Evolutionary conservation across 192 early-diverging fungal genomes (phyloP), one percentile per base, ranked within the genome.

Genomic region (Coemansia furcata): DNA sequence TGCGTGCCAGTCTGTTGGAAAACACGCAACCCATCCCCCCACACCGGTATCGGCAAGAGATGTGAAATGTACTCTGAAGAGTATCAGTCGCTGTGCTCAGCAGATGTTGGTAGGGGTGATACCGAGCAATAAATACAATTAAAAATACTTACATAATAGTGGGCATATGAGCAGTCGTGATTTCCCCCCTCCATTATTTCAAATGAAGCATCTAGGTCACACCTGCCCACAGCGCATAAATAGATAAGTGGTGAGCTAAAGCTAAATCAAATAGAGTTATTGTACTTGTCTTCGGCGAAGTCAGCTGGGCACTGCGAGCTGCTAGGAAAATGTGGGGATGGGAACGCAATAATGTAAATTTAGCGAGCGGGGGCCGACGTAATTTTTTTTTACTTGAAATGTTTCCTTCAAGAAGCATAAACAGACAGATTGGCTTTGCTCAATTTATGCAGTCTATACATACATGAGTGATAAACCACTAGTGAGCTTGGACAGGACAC

Each of bases 81-180:
- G 35, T 57, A 12, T 30, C n/a, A 19, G 44, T 19, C 19, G 44
- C 6, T 52, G 50, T 14, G 21, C 50, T 52, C 50, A 52, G 50
- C 50, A 52, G 50, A 26, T 4, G 11, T 52, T 23, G 12, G 26
- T 52, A 26, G 26, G 50, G 50, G 26, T 30, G 50, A 26, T 52
- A 57, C 54, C 52, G 32, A 55, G 52, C 52, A 55, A 55, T 55
- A 55, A 15, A 33, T 32, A 55, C 52, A 55, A 55, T 55, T 55
- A 32, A 32, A 32, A 12, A 33, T 17, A 6, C 32, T 55, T 55
- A 55, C 29, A 32, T 55, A 55, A 55, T 55, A 55, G 52, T 5
- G 29, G 26, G 29, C 50, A 54, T 54, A 54, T 29, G 12, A 5
- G 52, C 14, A 15, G 29, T 33, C 30, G 29, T 55, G 52, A 55